Percentiles rank a stretch among this genome's conserved stretches.
Conservation (phyloP, 257 asterid species). For the Solanum paucissectum region DNA sequence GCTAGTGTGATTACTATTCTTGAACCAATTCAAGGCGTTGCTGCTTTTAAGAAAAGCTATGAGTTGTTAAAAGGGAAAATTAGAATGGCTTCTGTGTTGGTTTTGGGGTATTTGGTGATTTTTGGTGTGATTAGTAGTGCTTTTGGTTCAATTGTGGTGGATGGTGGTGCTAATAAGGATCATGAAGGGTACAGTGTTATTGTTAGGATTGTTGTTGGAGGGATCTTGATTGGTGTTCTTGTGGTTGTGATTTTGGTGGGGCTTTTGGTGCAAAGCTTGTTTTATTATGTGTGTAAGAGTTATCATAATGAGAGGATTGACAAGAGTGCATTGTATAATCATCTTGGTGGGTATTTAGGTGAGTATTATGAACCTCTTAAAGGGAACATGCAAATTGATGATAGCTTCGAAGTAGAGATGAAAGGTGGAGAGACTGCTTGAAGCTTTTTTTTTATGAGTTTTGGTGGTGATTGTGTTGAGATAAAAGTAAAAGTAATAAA, state of each 20-base stretch:
- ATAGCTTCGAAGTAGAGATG: not conserved
- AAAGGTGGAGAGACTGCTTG: not conserved
- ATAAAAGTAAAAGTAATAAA: not conserved
- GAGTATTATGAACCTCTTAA: slow-evolving; percentile 84
- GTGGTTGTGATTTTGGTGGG: slow-evolving; percentile 83
- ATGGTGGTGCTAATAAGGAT: slow-evolving; percentile 40
- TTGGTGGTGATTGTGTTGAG: not conserved
- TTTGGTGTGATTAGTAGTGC: slow-evolving; percentile 48
- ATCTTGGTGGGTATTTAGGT: slow-evolving; percentile 92
- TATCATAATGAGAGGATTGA: slow-evolving; percentile 85
- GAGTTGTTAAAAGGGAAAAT: slow-evolving; percentile 49
- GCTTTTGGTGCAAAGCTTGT: slow-evolving; percentile 82
- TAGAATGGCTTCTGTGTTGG: slow-evolving; percentile 42
- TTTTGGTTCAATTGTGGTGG: slow-evolving; percentile 65
- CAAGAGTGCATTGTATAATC: slow-evolving; percentile 71
- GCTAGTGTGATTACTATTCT: slow-evolving; percentile 89
- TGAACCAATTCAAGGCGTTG: slow-evolving; percentile 52
- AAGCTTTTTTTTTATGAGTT: not conserved
- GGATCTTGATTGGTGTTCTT: slow-evolving; percentile 70
- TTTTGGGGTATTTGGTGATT: slow-evolving; percentile 46
- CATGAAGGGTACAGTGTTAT: slow-evolving; percentile 24
- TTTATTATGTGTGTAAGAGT: slow-evolving; percentile 91
- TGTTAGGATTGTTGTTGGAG: slow-evolving; percentile 63
- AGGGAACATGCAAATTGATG: slow-evolving; percentile 86
- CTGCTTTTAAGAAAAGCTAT: slow-evolving; percentile 60